A percentile compares a stretch with the other conserved stretches of the same genome.
Conservation (phyloP, 2,329 filamentous ascomycete species). For the Diaporthe citri region DNA sequence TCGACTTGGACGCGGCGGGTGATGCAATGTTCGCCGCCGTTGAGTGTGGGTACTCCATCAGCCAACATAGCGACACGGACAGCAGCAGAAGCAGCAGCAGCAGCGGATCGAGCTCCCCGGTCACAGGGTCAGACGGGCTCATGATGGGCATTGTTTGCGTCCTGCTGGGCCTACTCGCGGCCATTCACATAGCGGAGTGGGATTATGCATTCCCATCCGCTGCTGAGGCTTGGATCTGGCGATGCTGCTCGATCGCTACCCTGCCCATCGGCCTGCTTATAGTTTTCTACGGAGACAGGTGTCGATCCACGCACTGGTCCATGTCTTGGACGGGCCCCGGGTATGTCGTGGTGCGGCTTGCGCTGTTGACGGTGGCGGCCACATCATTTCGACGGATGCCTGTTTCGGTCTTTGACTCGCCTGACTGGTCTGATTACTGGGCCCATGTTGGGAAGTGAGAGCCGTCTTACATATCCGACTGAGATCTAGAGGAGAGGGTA, state of each 20-base stretch:
- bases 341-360: neutral
- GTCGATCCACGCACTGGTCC: neutral
- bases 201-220: neutral
- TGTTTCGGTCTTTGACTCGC: neutral
- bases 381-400: constrained; percentile 2
- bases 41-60: neutral
- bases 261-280: constrained; percentile 6
- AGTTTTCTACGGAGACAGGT: constrained; percentile 2
- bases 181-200: neutral
- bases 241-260: neutral
- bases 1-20: neutral
- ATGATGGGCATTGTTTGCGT: constrained; percentile 1
- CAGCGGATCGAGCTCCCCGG: too few species aligned
- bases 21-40: neutral
- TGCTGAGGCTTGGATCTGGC: neutral
- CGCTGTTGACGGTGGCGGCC: neutral
- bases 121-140: neutral
- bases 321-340: neutral
- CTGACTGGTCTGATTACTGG: neutral
- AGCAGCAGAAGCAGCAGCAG: neutral
- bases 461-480: neutral
- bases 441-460: neutral
- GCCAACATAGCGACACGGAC: too few species aligned
- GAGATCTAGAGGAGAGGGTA: too few species aligned
- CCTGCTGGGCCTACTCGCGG: neutral